Evolutionary conservation across 2,329 filamentous ascomycete genomes (phyloP).

Genomic region (Claviceps paspali): DNA sequence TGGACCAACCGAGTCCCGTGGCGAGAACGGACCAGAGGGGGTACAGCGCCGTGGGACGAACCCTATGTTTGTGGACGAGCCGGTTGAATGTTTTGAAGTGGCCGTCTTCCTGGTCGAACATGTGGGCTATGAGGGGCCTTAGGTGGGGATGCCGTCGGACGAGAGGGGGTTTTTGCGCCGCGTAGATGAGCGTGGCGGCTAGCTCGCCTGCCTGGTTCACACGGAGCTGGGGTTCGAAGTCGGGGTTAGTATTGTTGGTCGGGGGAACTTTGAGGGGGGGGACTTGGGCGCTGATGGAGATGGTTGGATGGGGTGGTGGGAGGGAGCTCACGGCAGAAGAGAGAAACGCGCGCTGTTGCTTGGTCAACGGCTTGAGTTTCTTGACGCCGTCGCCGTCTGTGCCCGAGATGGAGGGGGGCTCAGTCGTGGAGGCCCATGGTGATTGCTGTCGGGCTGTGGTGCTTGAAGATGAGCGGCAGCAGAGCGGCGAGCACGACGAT

Average conservation of each 20-base stretch:
- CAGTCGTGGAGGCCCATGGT: not conserved
- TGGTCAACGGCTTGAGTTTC: conserved; percentile 42
- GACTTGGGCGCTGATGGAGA: no score
- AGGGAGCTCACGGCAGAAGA: conserved; percentile 46
- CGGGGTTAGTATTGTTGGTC: not conserved
- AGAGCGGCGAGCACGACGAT: not conserved
- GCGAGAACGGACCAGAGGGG: conserved; percentile 76
- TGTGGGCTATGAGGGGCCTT: conserved; percentile 83
- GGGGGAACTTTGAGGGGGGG: no score
- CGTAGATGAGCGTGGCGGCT: conserved; percentile 91
- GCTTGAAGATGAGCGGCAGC: conserved; percentile 5
- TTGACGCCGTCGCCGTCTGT: not conserved
- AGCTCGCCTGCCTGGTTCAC: conserved; percentile 97
- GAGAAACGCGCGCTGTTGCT: conserved; percentile 58
- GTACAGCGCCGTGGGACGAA: conserved; percentile 85
- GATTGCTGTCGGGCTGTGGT: conserved; percentile 5
- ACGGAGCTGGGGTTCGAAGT: conserved; percentile 52
- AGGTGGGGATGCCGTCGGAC: conserved; percentile 72
- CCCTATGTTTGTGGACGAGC: conserved; percentile 69
- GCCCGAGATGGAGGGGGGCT: not conserved
- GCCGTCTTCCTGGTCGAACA: conserved; percentile 90
- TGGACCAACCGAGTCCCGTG: conserved; percentile 73
- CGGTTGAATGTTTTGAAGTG: conserved; percentile 78
- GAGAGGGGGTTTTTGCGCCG: conserved; percentile 71
- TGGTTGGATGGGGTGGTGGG: not conserved